Base-by-base conservation (phyloP, 768 basidiomycete genomes). In the Russula griseocarnosa region DNA sequence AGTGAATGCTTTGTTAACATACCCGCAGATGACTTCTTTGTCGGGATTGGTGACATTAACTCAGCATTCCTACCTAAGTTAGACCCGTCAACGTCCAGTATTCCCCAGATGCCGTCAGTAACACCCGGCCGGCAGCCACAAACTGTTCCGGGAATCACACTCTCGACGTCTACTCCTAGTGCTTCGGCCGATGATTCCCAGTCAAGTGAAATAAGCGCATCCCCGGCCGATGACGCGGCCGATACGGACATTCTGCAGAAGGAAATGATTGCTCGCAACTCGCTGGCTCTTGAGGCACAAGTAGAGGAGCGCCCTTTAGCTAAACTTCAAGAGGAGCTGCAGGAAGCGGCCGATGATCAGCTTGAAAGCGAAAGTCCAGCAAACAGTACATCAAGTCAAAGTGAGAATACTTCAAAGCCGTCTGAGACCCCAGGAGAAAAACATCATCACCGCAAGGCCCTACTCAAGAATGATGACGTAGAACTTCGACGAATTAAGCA, bases 21-120 rank as follows among this genome's bases (percentile, higher is more conserved):
- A 56, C 44, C 42, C 52, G 36, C 69, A 98, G 96, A 95, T 71
- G 96, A 98, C 71, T 99, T 99, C 77, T 99, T 98, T 72, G 82
- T 97, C 63, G 95, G 95, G 18, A 98, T 96, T 67, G 97, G 97
- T 55, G 97, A 99, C 76, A 99, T 99, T 74, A 99, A 99, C 73
- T 92, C 92, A 5, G 83, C 94, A 0, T 95, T 96, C 76, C 79
- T 97, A 22, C 94, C 94, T 34, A 93, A 93, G 74, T 70, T 86
- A 56, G 81, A 86, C 66, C 79, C 86, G 36, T 66, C 85, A 61
- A 75, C 80, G 47, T 74, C 81, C 61, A 62, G 76, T 11, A 62
- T 74, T 34, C 70, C 75, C 22, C 73, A 73, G 32, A 68, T 49
- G 10, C 34, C 68, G 13, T 26, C 66, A 16, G 47, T 61, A 13